Base-by-base conservation (phyloP, 345 rosid species). In the Syzygium aqueum region DNA sequence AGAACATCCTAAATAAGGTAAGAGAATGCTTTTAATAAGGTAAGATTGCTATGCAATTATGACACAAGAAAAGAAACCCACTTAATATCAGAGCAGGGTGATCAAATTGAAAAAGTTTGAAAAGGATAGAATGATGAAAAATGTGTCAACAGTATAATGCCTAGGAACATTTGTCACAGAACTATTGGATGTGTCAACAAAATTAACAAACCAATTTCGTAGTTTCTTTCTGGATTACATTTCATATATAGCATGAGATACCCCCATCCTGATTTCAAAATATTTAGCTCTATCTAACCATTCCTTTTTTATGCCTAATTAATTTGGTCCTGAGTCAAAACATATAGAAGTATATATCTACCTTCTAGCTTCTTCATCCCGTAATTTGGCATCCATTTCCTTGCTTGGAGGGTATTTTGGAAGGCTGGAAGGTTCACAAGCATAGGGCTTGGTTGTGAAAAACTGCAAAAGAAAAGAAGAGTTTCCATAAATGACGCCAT, bases 361-460 rank as follows among this genome's bases (percentile, higher is more conserved):
- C 98, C 98, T 95, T 93, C 98, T 93, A 86, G 96, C 94, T 92
- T 94, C 98, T 90, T 94, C 98, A 91, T 95, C 96, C 87, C 96
- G 91, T 87, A 93, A 90, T 87, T 94, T 94, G 85, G 98, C 96
- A 91, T 94, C 96, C 93, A 95, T 94, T 91, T 95, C 98, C 90
- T 95, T 94, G 92, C 94, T 94, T 84, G 98, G 98, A 46, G 96
- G 98, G 63, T 95, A 94, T 73, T 95, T 95, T 83, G 96, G 98
- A 84, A 95, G 96, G 87, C 92, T 93, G 67, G 98, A 94, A 87
- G 98, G 98, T 40, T 94, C 98, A 83, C 96, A 95, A 78, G 96
- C 96, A 91, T 88, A 93, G 86, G 98, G 98, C 91, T 92, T 91
- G 37, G 95, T 92, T 37, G 88, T 86, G 88, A 95, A 95, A 91